Evolutionary conservation across 768 basidiomycete genomes (phyloP).

Genomic region (Hygrophoropsis aurantiaca): DNA sequence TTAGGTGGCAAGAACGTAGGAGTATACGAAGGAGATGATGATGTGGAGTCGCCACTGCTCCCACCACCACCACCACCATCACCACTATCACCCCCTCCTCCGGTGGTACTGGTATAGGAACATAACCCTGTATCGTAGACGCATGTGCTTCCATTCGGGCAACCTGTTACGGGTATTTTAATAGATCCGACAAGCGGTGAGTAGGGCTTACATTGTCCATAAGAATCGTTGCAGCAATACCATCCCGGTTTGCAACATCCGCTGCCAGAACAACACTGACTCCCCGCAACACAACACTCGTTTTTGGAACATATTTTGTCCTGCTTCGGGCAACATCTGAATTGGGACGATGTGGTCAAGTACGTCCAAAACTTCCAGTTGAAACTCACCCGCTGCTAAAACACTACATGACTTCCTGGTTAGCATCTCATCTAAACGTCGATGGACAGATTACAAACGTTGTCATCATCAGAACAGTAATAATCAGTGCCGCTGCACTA

Average conservation of each 20-base stretch:
- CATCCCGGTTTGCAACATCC: constrained; percentile 11
- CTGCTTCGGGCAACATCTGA: constrained; percentile 17
- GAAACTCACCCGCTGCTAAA: constrained; percentile 6
- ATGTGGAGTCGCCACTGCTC: background rate
- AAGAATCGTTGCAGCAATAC: constrained; percentile 19
- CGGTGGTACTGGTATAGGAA: too few species aligned
- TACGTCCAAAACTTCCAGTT: background rate
- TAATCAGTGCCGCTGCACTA: constrained; percentile 10
- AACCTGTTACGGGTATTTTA: constrained; percentile 12
- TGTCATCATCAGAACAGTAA: constrained; percentile 14
- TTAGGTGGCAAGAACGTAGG: too few species aligned
- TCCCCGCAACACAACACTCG: constrained; percentile 9
- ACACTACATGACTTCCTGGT: constrained; percentile 10
- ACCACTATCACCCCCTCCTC: too few species aligned
- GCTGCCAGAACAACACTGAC: constrained; percentile 7
- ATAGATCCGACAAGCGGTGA: background rate
- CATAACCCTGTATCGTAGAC: constrained; percentile 6
- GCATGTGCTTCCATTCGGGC: constrained; percentile 13
- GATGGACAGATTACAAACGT: too few species aligned
- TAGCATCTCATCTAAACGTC: too few species aligned
- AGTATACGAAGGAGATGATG: background rate
- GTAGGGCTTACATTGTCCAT: constrained; percentile 20
- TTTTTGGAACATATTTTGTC: constrained; percentile 12
- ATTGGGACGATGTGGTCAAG: background rate
- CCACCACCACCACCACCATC: constrained; percentile 2